A percentile compares a stretch with the other conserved stretches of the same genome.
These are phyloP conservation scores for Trichosporon inkin DNA, from an alignment of 1,284 basidiomycete genomes.

Conservation along the genomic window DNA sequence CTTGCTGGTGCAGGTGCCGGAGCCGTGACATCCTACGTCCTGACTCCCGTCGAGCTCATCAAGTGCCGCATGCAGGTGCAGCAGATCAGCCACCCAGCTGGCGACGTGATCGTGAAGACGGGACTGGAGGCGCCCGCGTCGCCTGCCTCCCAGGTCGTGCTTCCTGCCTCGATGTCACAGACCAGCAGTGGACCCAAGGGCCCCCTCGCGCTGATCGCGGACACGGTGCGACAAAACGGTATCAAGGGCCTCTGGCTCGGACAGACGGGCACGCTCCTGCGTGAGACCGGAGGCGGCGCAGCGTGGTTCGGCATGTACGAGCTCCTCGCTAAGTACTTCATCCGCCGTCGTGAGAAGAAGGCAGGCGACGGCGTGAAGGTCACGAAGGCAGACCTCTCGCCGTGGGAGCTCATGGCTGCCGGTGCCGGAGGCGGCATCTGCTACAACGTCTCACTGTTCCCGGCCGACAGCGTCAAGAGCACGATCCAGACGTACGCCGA, in stretches of 20 bases:
- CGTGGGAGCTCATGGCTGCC: conserved; percentile 76
- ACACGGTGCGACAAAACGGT: conserved; percentile 64
- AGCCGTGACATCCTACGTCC: conserved; percentile 71
- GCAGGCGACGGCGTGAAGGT: conserved; percentile 23
- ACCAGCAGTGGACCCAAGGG: conserved; percentile 54
- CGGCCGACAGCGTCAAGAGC: conserved; percentile 91
- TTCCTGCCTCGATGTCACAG: conserved; percentile 20
- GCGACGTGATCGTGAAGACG: conserved; percentile 19
- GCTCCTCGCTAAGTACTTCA: conserved; percentile 60
- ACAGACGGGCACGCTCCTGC: conserved; percentile 76
- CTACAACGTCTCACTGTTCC: conserved; percentile 79
- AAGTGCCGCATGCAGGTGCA: conserved; percentile 97
- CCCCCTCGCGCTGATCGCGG: conserved; percentile 64
- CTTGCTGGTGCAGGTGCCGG: conserved; percentile 76
- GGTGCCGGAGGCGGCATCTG: conserved; percentile 82
- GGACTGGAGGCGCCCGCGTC: conserved; percentile 28
- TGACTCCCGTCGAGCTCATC: conserved; percentile 85
- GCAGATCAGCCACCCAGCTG: conserved; percentile 57
- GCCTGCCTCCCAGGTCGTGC: conserved; percentile 20
- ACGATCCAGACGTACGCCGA: conserved; percentile 93
- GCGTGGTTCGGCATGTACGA: conserved; percentile 89
- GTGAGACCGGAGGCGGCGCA: conserved; percentile 79
- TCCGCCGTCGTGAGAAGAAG: conserved; percentile 50
- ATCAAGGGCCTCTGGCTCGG: conserved; percentile 78
- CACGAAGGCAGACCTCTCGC: conserved; percentile 58